Base-by-base conservation (phyloP, 1,139 yeast species). In the Nadsonia starkeyi-henricii region DNA sequence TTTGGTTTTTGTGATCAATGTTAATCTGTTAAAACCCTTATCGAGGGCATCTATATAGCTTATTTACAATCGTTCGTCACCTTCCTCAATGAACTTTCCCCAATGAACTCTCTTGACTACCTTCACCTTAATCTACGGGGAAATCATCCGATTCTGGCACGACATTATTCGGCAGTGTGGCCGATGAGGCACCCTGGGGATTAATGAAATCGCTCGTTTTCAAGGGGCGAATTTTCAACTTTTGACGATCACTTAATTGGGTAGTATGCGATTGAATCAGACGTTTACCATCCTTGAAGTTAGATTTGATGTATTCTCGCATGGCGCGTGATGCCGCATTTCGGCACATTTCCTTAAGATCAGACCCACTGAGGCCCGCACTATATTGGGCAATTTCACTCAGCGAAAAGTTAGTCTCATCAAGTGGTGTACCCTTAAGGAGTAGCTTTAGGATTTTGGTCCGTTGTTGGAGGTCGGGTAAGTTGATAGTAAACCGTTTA, bases 301-400 rank as follows among this genome's bases (percentile, higher is more conserved):
- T 63, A 45, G 57, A 49, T 19, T 63, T 53, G 46, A 89, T 84
- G 60, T 78, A 86, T 62, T 89, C 96, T 57, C 95, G 73, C 62
- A 91, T 89, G 0, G 96, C 88, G 54, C 74, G 75, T 68, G 89
- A 77, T 1, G 95, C 96, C 0, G 98, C 98, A 58, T 86, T 94
- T 52, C 98, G 75, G 62, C 96, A 86, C 48, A 86, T 69, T 61
- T 91, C 98, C 57, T 85, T 81, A 58, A 91, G 72, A 59, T 91
- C 98, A 5, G 95, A 84, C 1, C 98, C 98, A 57, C 95, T 84
- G 62, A 76, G 71, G 1, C 95, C 95, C 17, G 74, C 75, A 1
- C 96, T 85, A 47, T 73, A 65, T 5, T 63, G 61, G 1, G 85
- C 89, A 18, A 91, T 70, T 4, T 68, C 65, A 33, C 78, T 75